phyloP scores from a whole-genome alignment of 2,329 filamentous ascomycete genomes.

The Ceratocystis destructans region DNA sequence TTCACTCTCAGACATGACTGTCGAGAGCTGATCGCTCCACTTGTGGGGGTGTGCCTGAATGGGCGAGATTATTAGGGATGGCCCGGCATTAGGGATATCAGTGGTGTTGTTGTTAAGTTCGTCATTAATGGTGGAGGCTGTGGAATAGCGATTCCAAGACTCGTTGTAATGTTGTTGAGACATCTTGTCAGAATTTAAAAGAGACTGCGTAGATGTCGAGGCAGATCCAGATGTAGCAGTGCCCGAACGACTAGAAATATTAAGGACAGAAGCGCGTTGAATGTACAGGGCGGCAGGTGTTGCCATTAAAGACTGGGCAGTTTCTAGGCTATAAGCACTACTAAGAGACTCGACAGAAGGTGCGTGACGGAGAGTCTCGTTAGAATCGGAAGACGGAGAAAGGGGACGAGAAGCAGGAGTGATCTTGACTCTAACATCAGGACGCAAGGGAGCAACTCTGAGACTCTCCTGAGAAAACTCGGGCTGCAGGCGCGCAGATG shows the following conservation, averaged over 20 bases:
- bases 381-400: slow-evolving; percentile 25
- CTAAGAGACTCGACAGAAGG: slow-evolving; percentile 44
- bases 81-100: not conserved
- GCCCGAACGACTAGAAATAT: slow-evolving; percentile 17
- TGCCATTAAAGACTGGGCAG: slow-evolving; percentile 28
- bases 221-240: not conserved
- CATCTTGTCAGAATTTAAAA: slow-evolving; percentile 25
- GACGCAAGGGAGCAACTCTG: slow-evolving; percentile 41
- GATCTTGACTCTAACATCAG: slow-evolving; percentile 29
- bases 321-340: slow-evolving; percentile 39
- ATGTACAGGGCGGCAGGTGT: slow-evolving; percentile 31
- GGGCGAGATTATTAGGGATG: slow-evolving; percentile 17
- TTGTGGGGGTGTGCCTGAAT: slow-evolving; percentile 41
- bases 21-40: slow-evolving; percentile 52
- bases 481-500: slow-evolving; percentile 23
- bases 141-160: slow-evolving; percentile 13
- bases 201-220: slow-evolving; percentile 22
- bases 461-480: slow-evolving; percentile 50
- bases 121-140: not conserved
- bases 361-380: slow-evolving; percentile 38
- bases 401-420: slow-evolving; percentile 17
- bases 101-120: not conserved
- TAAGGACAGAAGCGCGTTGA: slow-evolving; percentile 24
- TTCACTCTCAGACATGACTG: slow-evolving; percentile 50
- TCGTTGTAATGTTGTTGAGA: slow-evolving; percentile 15